Conservation (phyloP, 73 alveolate genomes). For the Effrenium voratum region DNA sequence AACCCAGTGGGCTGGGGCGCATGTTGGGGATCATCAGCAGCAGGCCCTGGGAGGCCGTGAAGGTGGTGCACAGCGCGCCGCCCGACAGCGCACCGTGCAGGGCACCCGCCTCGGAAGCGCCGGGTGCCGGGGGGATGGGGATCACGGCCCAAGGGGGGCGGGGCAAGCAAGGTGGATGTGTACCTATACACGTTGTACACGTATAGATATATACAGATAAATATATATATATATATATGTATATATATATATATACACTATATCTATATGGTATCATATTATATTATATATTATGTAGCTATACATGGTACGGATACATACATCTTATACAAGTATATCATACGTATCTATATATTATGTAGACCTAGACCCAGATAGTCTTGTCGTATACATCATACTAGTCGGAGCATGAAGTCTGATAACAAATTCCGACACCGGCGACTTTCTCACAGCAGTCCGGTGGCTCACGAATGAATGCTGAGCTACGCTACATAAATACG, state of each 20-base stretch:
- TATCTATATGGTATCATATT: too few species aligned
- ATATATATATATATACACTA: too few species aligned
- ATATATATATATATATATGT: background rate
- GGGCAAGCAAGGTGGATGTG: background rate
- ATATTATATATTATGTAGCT: background rate
- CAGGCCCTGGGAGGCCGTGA: slow-evolving; percentile 85
- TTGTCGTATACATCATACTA: too few species aligned
- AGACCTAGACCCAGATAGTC: too few species aligned
- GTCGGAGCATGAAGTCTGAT: too few species aligned
- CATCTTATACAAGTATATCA: background rate
- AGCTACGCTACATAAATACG: too few species aligned
- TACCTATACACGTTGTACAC: background rate
- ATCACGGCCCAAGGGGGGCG: background rate
- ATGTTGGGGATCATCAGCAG: slow-evolving; percentile 90
- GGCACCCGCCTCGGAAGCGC: slow-evolving; percentile 26
- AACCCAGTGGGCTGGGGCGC: slow-evolving; percentile 32
- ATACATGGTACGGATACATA: background rate
- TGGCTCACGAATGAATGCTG: too few species aligned
- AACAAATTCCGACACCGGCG: too few species aligned
- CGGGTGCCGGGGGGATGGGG: background rate
- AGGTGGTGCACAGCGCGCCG: slow-evolving; percentile 76
- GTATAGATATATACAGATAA: background rate
- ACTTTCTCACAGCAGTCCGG: too few species aligned
- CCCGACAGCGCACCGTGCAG: slow-evolving; percentile 77
- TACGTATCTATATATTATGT: too few species aligned